phyloP scores from a whole-genome alignment of 345 rosid species.

The Arabis alpina region DNA sequence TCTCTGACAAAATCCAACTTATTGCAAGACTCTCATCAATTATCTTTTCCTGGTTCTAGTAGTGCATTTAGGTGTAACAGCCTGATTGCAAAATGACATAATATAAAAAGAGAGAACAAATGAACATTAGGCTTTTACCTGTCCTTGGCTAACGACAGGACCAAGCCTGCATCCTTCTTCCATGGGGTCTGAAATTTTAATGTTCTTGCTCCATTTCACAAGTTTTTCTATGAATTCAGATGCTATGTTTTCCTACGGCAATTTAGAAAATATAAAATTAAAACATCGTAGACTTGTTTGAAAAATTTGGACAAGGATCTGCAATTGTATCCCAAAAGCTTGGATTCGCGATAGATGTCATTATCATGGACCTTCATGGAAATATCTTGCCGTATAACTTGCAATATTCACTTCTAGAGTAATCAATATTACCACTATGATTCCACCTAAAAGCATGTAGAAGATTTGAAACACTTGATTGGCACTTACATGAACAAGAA shows the following conservation, averaged over 20 bases:
- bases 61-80: not conserved
- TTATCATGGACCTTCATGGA: not conserved
- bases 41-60: constrained; percentile 1
- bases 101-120: not conserved
- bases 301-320: constrained; percentile 16
- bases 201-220: constrained; percentile 73
- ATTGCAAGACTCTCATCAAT: constrained; percentile 3
- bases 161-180: constrained; percentile 97
- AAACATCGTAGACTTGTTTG: not conserved
- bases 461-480: constrained; percentile 8
- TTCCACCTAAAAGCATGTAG: constrained; percentile 3
- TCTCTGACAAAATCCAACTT: constrained; percentile 2
- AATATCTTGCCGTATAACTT: constrained; percentile 2
- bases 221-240: constrained; percentile 66
- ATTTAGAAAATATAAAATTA: not conserved
- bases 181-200: constrained; percentile 82
- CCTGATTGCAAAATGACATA: not conserved
- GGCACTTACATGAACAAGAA: constrained; percentile 79
- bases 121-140: constrained; percentile 50
- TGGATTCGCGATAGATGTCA: not conserved
- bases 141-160: constrained; percentile 77
- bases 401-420: constrained; percentile 3
- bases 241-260: constrained; percentile 73
- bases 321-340: not conserved
- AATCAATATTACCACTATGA: not conserved